Base-by-base conservation (phyloP, 2,329 filamentous ascomycete genomes). In the Ophiocordyceps camponoti-leonardi region DNA sequence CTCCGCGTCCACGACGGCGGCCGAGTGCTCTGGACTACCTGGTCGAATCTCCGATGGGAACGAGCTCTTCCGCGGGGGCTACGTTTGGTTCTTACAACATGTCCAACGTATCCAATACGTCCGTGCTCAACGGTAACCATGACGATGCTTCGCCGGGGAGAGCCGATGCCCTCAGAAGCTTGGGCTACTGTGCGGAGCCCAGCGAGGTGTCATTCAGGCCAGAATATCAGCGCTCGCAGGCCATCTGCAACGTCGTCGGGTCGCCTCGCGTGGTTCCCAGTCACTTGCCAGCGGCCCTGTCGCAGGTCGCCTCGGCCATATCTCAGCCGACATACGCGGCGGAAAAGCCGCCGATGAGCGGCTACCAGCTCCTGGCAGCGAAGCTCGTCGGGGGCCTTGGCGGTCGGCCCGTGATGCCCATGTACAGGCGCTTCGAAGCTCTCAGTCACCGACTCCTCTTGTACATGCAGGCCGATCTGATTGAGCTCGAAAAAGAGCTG, bases 391-490 rank as follows among this genome's bases (percentile, higher is more conserved):
- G 51, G 1, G 51, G 50, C n/a, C 42, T 54, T 14, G 50, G 48
- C 14, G 49, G 56, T 1, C 54, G 55, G 13, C 49, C 51, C 0
- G 54, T 70, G 30, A 62, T 57, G 42, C 85, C 86, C 1, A 73
- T 94, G 48, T 94, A 94, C 59, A 77, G 88, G 41, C 81, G 81
- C 47, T 95, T 95, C 55, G 81, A 85, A 57, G 72, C 77, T 12
- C 65, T 94, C 18, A 88, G 92, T 54, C 86, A 94, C 58, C 79
- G 88, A 3, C 65, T 94, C 3, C 66, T 95, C 3, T 68, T 94
- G 0, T 80, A 92, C 50, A 69, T 94, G 16, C 88, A 94, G 60
- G 86, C 94, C 56, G 86, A 94, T 58, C 75, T 94, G 18, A 70
- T 72, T 28, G 82, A 90, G 53, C 67, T 94, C 35, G 87, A 94